Evolutionary conservation across 805 yeast species (phyloP).

Genomic region (Hanseniaspora singularis): DNA sequence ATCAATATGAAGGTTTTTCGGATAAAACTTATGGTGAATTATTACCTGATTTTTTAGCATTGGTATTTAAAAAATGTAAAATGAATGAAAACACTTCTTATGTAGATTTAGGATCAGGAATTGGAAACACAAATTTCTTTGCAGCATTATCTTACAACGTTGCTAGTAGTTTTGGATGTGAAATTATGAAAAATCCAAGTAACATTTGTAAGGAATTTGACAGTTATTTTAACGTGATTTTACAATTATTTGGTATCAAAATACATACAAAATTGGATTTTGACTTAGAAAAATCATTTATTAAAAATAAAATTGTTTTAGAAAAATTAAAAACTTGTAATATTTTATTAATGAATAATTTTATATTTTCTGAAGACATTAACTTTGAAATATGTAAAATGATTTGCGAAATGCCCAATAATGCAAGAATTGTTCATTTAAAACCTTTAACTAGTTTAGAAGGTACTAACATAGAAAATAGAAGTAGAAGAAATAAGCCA

Average conservation of each 20-base stretch:
- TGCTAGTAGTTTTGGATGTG: slow-evolving; percentile 69
- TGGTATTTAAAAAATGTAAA: slow-evolving; percentile 49
- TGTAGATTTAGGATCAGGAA: slow-evolving; percentile 87
- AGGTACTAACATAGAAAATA: slow-evolving; percentile 30
- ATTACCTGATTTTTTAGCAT: slow-evolving; percentile 62
- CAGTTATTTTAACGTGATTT: slow-evolving; percentile 45
- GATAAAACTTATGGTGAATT: slow-evolving; percentile 86
- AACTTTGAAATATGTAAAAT: slow-evolving; percentile 56
- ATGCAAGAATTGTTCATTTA: slow-evolving; percentile 67
- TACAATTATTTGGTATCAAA: slow-evolving; percentile 49
- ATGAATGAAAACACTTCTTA: slow-evolving; percentile 46
- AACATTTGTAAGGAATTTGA: slow-evolving; percentile 50
- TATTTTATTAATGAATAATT: slow-evolving; percentile 70
- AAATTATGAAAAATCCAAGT: slow-evolving; percentile 76
- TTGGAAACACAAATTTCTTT: slow-evolving; percentile 81
- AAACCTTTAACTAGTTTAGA: slow-evolving; percentile 71
- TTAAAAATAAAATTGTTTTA: slow-evolving; percentile 47
- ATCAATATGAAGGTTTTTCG: slow-evolving; percentile 72
- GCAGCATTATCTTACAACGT: slow-evolving; percentile 82
- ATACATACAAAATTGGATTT: slow-evolving; percentile 43
- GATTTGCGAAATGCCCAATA: slow-evolving; percentile 52
- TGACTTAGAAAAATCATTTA: slow-evolving; percentile 59
- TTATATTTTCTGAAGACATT: slow-evolving; percentile 64
- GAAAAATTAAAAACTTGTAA: slow-evolving; percentile 48
- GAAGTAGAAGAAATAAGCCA: neutral